Base-by-base conservation (phyloP, 208 protist genomes). In the Wallacemonas sp. region DNA sequence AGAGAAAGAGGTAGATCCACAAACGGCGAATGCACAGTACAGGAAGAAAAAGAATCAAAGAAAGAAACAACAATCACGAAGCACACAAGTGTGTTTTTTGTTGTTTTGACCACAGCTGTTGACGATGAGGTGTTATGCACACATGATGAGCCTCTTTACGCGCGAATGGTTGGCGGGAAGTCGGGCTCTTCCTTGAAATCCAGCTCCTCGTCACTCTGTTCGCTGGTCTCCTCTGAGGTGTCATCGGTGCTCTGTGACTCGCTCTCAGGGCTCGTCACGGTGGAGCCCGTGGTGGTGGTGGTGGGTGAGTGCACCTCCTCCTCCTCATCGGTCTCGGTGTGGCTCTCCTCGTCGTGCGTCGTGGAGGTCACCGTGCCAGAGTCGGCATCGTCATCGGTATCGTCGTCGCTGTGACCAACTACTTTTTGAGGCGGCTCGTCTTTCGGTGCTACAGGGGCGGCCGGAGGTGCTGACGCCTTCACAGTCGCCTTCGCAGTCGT, bases 281-380 rank as follows among this genome's bases (percentile, higher is more conserved):
- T n/a, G n/a, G n/a, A n/a, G n/a, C n/a, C n/a, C n/a, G n/a, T n/a
- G n/a, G n/a, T n/a, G n/a, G n/a, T n/a, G n/a, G 41, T 47, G 41
- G 6, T 8, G 41, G 41, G 14, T 47, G 41, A 8, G 41, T 30
- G 9, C 6, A 21, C 8, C 47, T 6, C 9, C 11, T 47, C 11
- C 41, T 8, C 17, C 5, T 47, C 41, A 6, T 47, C 41, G 41
- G 36, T 41, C 9, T 47, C 41, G 17, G 41, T 47, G 41, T 47
- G 5, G 41, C 41, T 47, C n/a, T n/a, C n/a, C n/a, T n/a, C n/a
- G n/a, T n/a, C n/a, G 47, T 55, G 24, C 26, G 47, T 55, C 24
- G 47, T 55, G 5, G 47, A 55, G 24, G 47, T 55, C 26, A 32
- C 19, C 19, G 47, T 55, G n/a, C 26, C 6, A 0, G 47, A 33